These are phyloP conservation scores for Coccinonectria pachysandricola DNA, from an alignment of 2,329 filamentous ascomycete genomes.

Conservation along the genomic window DNA sequence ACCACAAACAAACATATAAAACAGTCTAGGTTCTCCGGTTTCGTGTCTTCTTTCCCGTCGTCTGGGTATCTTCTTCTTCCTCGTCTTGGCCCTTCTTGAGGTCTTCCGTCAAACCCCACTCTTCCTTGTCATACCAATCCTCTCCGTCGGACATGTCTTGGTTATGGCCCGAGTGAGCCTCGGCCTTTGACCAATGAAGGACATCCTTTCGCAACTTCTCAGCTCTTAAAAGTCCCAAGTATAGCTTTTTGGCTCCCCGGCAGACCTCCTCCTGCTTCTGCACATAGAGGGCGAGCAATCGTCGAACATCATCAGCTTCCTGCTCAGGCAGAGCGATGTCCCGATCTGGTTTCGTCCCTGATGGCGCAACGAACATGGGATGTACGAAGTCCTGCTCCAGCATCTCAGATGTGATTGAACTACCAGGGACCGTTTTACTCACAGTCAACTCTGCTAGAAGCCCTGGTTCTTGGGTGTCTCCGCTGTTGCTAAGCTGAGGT, in stretches of 20 bases:
- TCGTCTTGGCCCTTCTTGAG: slow-evolving; percentile 74
- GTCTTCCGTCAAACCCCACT: slow-evolving; percentile 65
- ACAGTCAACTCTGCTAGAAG: slow-evolving; percentile 6
- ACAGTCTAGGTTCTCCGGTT: slow-evolving; percentile 43
- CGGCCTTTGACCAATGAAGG: slow-evolving; percentile 66
- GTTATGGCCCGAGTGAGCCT: slow-evolving; percentile 57
- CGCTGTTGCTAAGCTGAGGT: slow-evolving; percentile 2
- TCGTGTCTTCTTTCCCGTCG: slow-evolving; percentile 50
- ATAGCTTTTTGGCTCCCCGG: slow-evolving; percentile 56
- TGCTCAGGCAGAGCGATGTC: slow-evolving; percentile 60
- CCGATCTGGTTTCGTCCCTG: slow-evolving; percentile 51
- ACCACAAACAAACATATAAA: slow-evolving; percentile 4
- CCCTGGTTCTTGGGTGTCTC: slow-evolving; percentile 1
- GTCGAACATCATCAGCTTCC: slow-evolving; percentile 70
- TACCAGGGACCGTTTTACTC: slow-evolving; percentile 3
- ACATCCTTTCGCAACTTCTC: slow-evolving; percentile 63
- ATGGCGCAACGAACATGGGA: slow-evolving; percentile 61
- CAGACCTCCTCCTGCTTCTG: slow-evolving; percentile 82
- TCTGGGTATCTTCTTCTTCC: slow-evolving; percentile 63
- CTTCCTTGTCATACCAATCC: slow-evolving; percentile 79
- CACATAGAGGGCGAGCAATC: slow-evolving; percentile 63
- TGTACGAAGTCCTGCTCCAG: slow-evolving; percentile 50
- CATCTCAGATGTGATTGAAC: slow-evolving; percentile 3
- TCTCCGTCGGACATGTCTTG: slow-evolving; percentile 78
- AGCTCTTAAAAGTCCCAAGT: slow-evolving; percentile 60